Percentiles rank a stretch among this genome's conserved stretches.
These are phyloP conservation scores for Scedosporium dehoogii DNA, from an alignment of 2,329 filamentous ascomycete species.

Conservation along the genomic window DNA sequence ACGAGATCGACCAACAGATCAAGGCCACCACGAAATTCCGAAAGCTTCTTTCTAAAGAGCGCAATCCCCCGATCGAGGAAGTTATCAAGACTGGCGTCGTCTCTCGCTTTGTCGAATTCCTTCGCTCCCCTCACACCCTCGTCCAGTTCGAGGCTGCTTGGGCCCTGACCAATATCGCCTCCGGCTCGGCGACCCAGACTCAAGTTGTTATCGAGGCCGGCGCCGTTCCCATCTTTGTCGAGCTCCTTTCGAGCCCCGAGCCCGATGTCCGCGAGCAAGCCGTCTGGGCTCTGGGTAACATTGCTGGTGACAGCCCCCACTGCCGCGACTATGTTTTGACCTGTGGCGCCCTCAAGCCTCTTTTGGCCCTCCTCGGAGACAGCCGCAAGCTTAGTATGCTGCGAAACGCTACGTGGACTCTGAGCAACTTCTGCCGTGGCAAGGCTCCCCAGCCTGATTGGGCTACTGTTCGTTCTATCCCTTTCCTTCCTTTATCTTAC, in stretches of 20 bases:
- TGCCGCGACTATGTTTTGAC: conserved; percentile 95
- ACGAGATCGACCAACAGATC: conserved; percentile 96
- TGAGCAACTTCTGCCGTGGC: conserved; percentile 99
- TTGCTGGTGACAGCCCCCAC: conserved; percentile 93
- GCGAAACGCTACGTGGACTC: conserved; percentile 94
- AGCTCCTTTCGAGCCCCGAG: conserved; percentile 89
- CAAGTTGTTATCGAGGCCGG: conserved; percentile 98
- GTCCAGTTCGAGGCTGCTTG: conserved; percentile 99
- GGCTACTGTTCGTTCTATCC: conserved; percentile 63
- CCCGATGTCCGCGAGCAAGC: conserved; percentile 97
- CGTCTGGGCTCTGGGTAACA: conserved; percentile 97
- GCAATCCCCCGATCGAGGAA: conserved; percentile 97
- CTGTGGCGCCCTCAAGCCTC: conserved; percentile 81
- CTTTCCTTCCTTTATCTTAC: background rate
- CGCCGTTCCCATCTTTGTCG: conserved; percentile 96
- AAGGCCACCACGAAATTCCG: conserved; percentile 96
- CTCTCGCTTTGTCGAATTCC: conserved; percentile 93
- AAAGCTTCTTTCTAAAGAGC: conserved; percentile 96
- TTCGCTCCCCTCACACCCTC: conserved; percentile 92
- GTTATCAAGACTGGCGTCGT: conserved; percentile 99
- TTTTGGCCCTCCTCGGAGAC: conserved; percentile 83
- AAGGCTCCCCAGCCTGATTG: conserved; percentile 99
- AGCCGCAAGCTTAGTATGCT: conserved; percentile 99
- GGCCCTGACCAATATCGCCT: conserved; percentile 98
- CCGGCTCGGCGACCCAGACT: conserved; percentile 91